These are phyloP conservation scores for Cercospora nicotianae DNA, from an alignment of 2,329 filamentous ascomycete species.

Conservation along the genomic window DNA sequence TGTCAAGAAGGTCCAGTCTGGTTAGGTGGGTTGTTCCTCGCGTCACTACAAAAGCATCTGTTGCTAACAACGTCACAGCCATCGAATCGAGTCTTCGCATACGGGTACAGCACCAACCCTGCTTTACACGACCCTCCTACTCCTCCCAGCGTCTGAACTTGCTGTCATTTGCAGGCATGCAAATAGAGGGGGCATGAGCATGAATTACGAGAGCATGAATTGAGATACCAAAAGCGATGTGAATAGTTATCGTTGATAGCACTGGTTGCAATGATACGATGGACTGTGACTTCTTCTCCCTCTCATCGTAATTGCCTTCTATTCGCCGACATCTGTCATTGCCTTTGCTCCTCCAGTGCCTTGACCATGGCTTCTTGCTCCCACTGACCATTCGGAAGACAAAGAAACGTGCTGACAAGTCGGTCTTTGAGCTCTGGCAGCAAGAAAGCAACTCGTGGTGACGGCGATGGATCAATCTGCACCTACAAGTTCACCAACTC, in stretches of 20 bases:
- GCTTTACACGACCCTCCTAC: background rate
- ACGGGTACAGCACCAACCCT: conserved; percentile 2
- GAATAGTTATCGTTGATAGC: conserved; percentile 12
- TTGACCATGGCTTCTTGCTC: background rate
- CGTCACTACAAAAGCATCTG: background rate
- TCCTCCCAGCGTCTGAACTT: background rate
- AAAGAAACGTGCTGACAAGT: background rate
- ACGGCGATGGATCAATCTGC: background rate
- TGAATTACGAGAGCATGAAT: conserved; percentile 14
- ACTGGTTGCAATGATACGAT: conserved; percentile 14
- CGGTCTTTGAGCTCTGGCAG: background rate
- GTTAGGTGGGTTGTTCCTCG: conserved; percentile 13
- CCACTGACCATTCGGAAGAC: background rate
- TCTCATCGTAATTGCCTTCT: background rate
- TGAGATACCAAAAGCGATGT: conserved; percentile 16
- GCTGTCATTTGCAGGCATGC: background rate
- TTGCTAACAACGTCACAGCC: background rate
- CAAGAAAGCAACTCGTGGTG: background rate
- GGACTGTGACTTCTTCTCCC: background rate
- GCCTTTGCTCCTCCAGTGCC: background rate
- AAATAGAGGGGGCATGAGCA: conserved; percentile 7
- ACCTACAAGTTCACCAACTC: background rate
- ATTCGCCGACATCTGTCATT: background rate
- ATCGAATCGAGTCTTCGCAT: conserved; percentile 5
- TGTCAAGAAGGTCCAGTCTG: conserved; percentile 75